Conservation (phyloP, 345 rosid genomes). For the Erodium maritimum region DNA sequence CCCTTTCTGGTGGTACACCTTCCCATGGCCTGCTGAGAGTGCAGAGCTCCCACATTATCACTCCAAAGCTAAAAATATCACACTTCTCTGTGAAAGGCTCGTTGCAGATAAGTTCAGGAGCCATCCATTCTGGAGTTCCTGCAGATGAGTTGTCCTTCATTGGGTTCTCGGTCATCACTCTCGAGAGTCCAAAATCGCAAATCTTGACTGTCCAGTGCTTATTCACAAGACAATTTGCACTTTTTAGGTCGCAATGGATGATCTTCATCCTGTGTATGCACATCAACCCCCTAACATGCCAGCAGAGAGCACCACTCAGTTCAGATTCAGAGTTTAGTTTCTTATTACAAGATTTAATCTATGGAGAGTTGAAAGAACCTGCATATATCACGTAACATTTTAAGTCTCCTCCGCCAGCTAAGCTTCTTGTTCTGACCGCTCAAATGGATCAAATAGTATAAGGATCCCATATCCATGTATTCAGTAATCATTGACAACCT, state of each 20-base stretch:
- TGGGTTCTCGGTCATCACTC: slow-evolving; percentile 53
- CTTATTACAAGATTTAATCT: too few relatives aligned
- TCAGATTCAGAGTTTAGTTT: too few relatives aligned
- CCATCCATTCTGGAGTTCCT: slow-evolving; percentile 99
- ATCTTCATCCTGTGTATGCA: slow-evolving; percentile 96
- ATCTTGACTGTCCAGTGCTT: slow-evolving; percentile 83
- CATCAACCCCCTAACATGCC: slow-evolving; percentile 99
- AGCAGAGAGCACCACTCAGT: too few relatives aligned
- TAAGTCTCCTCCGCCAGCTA: slow-evolving; percentile 76
- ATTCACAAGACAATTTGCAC: slow-evolving; percentile 82
- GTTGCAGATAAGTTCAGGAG: slow-evolving; percentile 87
- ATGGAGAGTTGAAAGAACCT: slow-evolving; percentile 36
- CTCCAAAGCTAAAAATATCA: slow-evolving; percentile 96
- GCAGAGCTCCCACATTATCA: slow-evolving; percentile 97
- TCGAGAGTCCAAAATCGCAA: slow-evolving; percentile 96
- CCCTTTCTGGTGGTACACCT: slow-evolving; percentile 87
- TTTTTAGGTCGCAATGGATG: slow-evolving; percentile 81
- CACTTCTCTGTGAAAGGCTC: slow-evolving; percentile 92
- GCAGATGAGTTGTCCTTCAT: slow-evolving; percentile 78
- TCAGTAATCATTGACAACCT: slow-evolving; percentile 87
- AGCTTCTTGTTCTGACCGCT: slow-evolving; percentile 85
- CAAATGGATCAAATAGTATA: slow-evolving; percentile 68
- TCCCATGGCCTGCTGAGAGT: slow-evolving; percentile 91
- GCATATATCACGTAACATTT: slow-evolving; percentile 94
- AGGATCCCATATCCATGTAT: slow-evolving; percentile 96